These are phyloP conservation scores for Talaromyces sp. DNA, from an alignment of 2,329 filamentous ascomycete species.

Conservation along the genomic window DNA sequence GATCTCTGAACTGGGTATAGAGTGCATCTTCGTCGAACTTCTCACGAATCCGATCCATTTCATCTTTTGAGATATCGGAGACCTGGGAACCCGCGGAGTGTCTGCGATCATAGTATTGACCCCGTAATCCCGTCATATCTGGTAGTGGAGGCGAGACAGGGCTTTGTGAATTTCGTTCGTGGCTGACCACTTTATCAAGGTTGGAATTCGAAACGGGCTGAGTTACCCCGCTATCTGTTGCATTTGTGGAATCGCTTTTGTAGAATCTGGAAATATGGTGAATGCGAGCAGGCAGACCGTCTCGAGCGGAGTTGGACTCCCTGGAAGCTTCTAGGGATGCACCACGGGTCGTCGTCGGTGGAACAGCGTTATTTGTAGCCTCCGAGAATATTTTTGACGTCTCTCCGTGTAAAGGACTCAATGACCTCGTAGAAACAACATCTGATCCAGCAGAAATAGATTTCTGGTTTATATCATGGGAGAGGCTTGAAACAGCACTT, in stretches of 20 bases:
- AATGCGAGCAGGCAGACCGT: background rate
- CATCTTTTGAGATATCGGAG: slow-evolving; percentile 9
- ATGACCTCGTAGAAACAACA: background rate
- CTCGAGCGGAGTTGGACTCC: background rate
- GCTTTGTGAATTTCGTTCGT: background rate
- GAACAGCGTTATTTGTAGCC: background rate
- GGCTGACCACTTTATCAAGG: background rate
- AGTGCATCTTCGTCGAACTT: slow-evolving; percentile 10
- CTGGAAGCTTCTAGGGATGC: background rate
- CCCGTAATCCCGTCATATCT: background rate
- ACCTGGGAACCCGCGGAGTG: slow-evolving; percentile 7
- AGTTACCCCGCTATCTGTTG: background rate
- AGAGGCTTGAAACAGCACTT: background rate
- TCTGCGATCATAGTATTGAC: background rate
- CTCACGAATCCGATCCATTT: slow-evolving; percentile 7
- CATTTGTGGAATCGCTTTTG: background rate
- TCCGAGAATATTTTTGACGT: background rate
- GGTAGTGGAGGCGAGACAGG: slow-evolving; percentile 1
- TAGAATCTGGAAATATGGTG: background rate
- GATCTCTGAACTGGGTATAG: background rate
- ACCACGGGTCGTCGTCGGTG: background rate
- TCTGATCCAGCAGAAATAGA: background rate
- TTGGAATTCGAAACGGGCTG: background rate
- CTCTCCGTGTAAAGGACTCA: background rate
- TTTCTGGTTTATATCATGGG: background rate